These are phyloP conservation scores for Lagenidium sp. DNA, from an alignment of 352 stramenopile species.

Conservation along the genomic window DNA sequence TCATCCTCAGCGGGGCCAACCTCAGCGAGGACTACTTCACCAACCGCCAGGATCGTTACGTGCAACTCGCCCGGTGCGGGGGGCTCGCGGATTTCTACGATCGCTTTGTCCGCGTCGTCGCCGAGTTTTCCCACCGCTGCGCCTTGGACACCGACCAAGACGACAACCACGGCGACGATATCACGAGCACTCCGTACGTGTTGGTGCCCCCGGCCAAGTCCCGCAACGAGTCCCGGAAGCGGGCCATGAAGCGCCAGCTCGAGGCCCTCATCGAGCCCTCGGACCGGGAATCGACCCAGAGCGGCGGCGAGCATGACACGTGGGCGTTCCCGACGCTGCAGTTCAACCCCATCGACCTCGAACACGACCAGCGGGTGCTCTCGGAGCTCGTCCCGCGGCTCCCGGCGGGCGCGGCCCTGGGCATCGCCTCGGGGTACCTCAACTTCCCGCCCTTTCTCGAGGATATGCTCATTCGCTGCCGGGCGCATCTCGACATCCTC, in stretches of 20 bases:
- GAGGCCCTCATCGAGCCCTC: constrained; percentile 24
- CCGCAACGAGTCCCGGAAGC: constrained; percentile 4
- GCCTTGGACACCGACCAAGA: constrained; percentile 10
- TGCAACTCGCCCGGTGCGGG: constrained; percentile 43
- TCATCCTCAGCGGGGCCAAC: constrained; percentile 78
- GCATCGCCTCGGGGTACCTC: constrained; percentile 73
- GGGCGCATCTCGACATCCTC: constrained; percentile 44
- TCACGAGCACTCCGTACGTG: not conserved
- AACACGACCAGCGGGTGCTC: constrained; percentile 47
- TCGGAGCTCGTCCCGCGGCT: constrained; percentile 34
- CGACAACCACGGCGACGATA: too few species aligned
- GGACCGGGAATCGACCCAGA: constrained; percentile 11
- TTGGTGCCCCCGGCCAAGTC: not conserved
- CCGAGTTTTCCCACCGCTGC: constrained; percentile 34
- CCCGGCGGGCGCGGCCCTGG: constrained; percentile 29
- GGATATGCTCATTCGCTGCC: constrained; percentile 31
- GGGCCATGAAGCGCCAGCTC: constrained; percentile 29
- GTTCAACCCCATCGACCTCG: constrained; percentile 50
- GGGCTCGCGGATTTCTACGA: constrained; percentile 60
- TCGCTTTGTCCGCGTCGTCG: constrained; percentile 47
- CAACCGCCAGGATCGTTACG: constrained; percentile 72
- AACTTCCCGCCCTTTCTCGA: constrained; percentile 71
- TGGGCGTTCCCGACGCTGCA: constrained; percentile 74
- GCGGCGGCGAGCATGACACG: constrained; percentile 20
- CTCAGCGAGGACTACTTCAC: constrained; percentile 82